A percentile compares a stretch with the other conserved stretches of the same genome.
Conservation (phyloP, 1,284 basidiomycete species). For the Moesziomyces globuligerus region DNA sequence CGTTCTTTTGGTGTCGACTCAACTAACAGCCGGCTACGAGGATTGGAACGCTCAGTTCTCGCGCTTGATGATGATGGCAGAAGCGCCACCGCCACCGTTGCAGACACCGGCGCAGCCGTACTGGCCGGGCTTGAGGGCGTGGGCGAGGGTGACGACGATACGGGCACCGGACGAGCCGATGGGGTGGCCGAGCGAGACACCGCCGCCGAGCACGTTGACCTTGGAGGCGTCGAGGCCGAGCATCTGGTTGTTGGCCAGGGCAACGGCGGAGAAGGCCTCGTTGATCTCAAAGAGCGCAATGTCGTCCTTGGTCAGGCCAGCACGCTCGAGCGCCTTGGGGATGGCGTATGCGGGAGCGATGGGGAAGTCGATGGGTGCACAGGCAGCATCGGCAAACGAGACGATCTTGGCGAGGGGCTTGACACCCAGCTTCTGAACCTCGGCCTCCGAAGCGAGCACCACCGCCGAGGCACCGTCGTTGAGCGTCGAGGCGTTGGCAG, state of each 20-base stretch:
- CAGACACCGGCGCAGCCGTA: conserved; percentile 98
- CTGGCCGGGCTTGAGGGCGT: conserved; percentile 91
- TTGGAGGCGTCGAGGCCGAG: conserved; percentile 76
- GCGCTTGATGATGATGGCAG: conserved; percentile 59
- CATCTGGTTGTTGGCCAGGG: conserved; percentile 65
- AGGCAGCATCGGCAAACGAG: conserved; percentile 92
- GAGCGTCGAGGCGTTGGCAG: conserved; percentile 69
- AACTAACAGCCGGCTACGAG: no score
- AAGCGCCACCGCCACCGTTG: conserved; percentile 72
- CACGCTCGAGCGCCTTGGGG: conserved; percentile 86
- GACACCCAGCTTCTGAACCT: conserved; percentile 64
- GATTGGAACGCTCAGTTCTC: conserved; percentile 17
- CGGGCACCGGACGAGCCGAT: conserved; percentile 95
- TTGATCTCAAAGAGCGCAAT: conserved; percentile 96
- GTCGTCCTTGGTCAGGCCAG: conserved; percentile 83
- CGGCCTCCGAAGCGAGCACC: conserved; percentile 65
- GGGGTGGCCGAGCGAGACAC: conserved; percentile 69
- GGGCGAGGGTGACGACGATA: conserved; percentile 92
- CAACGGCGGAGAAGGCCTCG: conserved; percentile 71
- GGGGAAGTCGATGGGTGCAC: conserved; percentile 97
- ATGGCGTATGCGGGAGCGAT: conserved; percentile 91
- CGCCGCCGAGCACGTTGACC: conserved; percentile 88
- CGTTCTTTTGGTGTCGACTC: no score
- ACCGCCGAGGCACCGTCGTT: conserved; percentile 70
- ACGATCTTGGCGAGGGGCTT: conserved; percentile 69